Conservation (phyloP, 1,284 basidiomycete species). For the Rhodotorula sp. region DNA sequence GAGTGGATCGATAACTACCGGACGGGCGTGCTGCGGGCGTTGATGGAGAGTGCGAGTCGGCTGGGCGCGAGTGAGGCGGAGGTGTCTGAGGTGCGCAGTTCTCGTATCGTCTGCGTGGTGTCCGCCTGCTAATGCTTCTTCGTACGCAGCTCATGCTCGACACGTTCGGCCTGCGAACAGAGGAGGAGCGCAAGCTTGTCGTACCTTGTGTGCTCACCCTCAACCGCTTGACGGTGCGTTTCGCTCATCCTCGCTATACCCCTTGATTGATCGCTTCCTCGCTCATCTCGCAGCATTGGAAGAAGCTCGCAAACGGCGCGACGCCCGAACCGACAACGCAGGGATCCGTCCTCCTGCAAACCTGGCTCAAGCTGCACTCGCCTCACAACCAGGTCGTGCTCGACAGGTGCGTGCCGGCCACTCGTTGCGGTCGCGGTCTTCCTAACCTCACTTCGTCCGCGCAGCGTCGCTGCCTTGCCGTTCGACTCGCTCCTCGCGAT, state of each 20-base stretch:
- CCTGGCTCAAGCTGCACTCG: conserved; percentile 65
- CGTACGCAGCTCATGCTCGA: conserved; percentile 58
- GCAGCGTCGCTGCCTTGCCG: conserved; percentile 58
- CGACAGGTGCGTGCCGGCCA: conserved; percentile 59
- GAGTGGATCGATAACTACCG: conserved; percentile 60
- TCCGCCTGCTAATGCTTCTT: conserved; percentile 12
- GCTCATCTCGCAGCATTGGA: conserved; percentile 28
- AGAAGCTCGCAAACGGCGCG: conserved; percentile 32
- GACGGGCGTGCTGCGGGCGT: conserved; percentile 66
- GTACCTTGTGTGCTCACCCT: conserved; percentile 67
- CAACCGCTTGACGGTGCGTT: conserved; percentile 59
- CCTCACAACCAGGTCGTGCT: conserved; percentile 66
- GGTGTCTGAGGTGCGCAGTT: conserved; percentile 48
- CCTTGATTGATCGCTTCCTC: conserved; percentile 48
- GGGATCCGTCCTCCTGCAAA: conserved; percentile 79
- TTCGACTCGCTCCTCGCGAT: conserved; percentile 64
- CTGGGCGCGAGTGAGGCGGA: conserved; percentile 52
- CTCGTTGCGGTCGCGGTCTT: too few species aligned
- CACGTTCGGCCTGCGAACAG: conserved; percentile 60
- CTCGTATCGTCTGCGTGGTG: not conserved
- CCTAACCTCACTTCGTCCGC: not conserved
- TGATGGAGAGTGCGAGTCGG: conserved; percentile 64
- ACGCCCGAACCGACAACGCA: conserved; percentile 63
- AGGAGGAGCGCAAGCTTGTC: conserved; percentile 56
- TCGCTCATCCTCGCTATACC: not conserved